Evolutionary conservation across 495 filamentous ascomycete genomes (phyloP), one percentile per base, ranked within the genome.

Genomic region (Podospora comata): DNA sequence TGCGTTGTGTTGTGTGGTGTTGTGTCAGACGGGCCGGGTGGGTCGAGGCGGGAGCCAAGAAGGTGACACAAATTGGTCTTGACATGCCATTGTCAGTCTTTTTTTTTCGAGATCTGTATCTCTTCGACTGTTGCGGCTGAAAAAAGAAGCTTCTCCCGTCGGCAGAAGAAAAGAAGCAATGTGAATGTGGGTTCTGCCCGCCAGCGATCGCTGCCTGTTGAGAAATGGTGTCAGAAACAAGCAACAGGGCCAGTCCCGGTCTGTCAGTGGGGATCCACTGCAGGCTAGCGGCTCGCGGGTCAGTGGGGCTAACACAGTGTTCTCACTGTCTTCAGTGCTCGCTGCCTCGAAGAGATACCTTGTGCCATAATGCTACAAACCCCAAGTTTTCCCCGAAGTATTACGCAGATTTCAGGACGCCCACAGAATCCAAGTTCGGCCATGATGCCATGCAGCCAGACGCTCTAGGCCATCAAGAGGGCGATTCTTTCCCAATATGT

Each of bases 81-180:
- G 55, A 58, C n/a, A 58, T 58, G 18, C 23, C n/a, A 26, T 58
- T 19, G 39, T 48, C 39, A 48, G 39, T 48, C 9, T 48, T 9
- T 58, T 23, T 57, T 18, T 16, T 57, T 23, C 1, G 23, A 23
- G 55, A 11, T 23, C 23, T 1, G 23, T 58, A 18, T 58, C n/a
- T 20, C n/a, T 13, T 58, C 55, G 55, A 9, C 55, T 20, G 5
- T 58, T 58, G 55, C 20, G 55, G 55, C 23, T 58, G 55, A 58
- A 58, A 58, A 58, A 26, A 58, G 9, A 58, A 58, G 19, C 23
- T 58, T 58, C 55, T 58, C 55, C 23, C 55, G 55, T 5, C 55
- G 23, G 55, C 23, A 26, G 55, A 26, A 58, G 23, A 26, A 58
- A 58, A 58, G 55, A 58, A 58, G 55, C 55, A 58, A 58, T 58